Evolutionary conservation across 345 rosid species (phyloP).

Genomic region (Draba incana): DNA sequence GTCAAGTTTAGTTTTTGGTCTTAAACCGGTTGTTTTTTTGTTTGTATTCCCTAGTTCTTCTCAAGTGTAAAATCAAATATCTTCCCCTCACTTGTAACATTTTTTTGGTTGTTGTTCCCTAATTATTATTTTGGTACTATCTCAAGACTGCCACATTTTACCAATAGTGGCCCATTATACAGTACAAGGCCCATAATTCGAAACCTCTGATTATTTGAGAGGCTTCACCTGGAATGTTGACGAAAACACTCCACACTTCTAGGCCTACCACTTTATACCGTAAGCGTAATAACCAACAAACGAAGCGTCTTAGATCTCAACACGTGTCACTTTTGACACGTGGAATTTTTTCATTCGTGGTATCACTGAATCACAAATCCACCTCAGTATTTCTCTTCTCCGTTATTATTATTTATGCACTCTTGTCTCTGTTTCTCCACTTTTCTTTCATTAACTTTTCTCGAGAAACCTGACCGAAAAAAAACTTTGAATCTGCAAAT

Average conservation of each 20-base stretch:
- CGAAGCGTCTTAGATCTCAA: conserved; percentile 29
- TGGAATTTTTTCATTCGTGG: conserved; percentile 25
- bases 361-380: conserved; percentile 19
- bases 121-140: neutral
- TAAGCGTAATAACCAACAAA: conserved; percentile 40
- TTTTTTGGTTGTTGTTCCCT: too few relatives aligned
- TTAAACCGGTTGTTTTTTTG: neutral
- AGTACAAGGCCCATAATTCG: neutral
- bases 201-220: neutral
- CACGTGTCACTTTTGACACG: conserved; percentile 32
- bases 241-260: conserved; percentile 30
- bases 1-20: conserved; percentile 21
- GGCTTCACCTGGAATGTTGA: conserved; percentile 14
- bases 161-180: neutral
- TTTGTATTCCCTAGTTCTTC: conserved; percentile 26
- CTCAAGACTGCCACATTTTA: neutral
- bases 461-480: conserved; percentile 8
- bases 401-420: conserved; percentile 8
- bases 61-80: conserved; percentile 37
- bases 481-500: conserved; percentile 32
- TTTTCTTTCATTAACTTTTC: neutral
- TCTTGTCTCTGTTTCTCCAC: neutral
- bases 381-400: conserved; percentile 32
- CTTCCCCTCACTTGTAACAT: conserved; percentile 19
- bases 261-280: conserved; percentile 9